Evolutionary conservation across 371 early-diverging fungal genomes (phyloP), one percentile per base, ranked within the genome.

Genomic region (Enterospora canceri): DNA sequence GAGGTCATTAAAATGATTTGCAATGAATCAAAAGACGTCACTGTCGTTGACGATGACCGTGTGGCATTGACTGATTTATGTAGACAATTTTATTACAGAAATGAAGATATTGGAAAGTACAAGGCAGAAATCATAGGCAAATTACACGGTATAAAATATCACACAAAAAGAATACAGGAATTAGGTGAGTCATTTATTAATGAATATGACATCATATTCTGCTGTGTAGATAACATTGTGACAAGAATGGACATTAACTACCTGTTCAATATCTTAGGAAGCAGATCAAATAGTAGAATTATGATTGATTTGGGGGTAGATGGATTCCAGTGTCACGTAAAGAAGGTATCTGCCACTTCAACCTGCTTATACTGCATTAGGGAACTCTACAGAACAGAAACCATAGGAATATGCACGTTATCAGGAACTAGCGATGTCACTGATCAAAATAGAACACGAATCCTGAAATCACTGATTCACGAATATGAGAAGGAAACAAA

Each of bases 41-140:
- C 84, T 64, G 82, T 87, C 64, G 83, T 87, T 62, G 88, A 88
- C 76, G 85, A 86, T 84, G 89, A 88, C 76, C 85, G 85, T 29
- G 85, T 88, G 51, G 86, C 86, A 64, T 69, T 86, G 40, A 83
- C 83, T 58, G 88, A 88, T 78, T 77, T 88, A 60, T 86, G 86
- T 76, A 83, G 89, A 50, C 87, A 87, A 74, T 87, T 87, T 73
- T 76, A 87, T 40, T 88, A 86, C 80, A 76, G 79, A 74, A 72
- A 70, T n/a, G 34, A 58, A 51, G 72, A 76, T 49, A 29, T 54
- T 35, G 71, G 79, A 0, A 49, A 24, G 21, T 56, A 50, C 49
- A 77, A 77, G 49, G 49, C 70, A 19, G 33, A 67, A 59, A 60
- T 54, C 21, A 60, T 49, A 23, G 35, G 33, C 0, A 46, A 40